A percentile compares a stretch with the other conserved stretches of the same genome.
Conservation (phyloP, 352 stramenopile genomes). For the Phytophthora multivora region DNA sequence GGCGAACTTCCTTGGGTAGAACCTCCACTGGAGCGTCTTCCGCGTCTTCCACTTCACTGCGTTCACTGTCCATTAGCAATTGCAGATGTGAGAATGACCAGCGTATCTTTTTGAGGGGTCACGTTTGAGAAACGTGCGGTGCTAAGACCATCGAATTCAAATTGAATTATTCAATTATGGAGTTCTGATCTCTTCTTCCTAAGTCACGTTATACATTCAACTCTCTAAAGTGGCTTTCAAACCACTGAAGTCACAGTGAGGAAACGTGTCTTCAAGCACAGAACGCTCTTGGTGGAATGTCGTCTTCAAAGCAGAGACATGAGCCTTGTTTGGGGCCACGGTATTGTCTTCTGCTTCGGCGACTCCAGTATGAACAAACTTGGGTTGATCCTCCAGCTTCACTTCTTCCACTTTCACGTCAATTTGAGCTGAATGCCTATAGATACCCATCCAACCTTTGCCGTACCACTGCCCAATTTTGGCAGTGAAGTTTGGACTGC, state of each 20-base stretch:
- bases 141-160: neutral
- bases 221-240: slow-evolving; percentile 2
- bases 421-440: neutral
- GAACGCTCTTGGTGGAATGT: neutral
- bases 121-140: slow-evolving; percentile 19
- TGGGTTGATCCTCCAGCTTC: neutral
- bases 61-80: neutral
- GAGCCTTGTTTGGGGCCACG: neutral
- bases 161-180: too few relatives aligned
- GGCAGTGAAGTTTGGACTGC: slow-evolving; percentile 11
- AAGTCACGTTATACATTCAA: neutral
- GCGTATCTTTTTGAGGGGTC: slow-evolving; percentile 20
- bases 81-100: neutral
- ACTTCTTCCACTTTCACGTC: neutral
- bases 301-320: slow-evolving; percentile 1
- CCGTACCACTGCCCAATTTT: slow-evolving; percentile 21
- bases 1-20: slow-evolving; percentile 56
- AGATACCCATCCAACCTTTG: neutral
- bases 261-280: slow-evolving; percentile 4
- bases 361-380: neutral
- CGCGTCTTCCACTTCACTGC: slow-evolving; percentile 10
- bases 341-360: neutral
- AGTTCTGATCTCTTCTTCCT: too few relatives aligned
- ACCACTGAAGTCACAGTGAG: slow-evolving; percentile 19
- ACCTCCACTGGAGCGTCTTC: slow-evolving; percentile 60